Percentiles rank a stretch among this genome's conserved stretches.
Conservation (phyloP, 108 stramenopile genomes). For the Skeletonema menzelii region DNA sequence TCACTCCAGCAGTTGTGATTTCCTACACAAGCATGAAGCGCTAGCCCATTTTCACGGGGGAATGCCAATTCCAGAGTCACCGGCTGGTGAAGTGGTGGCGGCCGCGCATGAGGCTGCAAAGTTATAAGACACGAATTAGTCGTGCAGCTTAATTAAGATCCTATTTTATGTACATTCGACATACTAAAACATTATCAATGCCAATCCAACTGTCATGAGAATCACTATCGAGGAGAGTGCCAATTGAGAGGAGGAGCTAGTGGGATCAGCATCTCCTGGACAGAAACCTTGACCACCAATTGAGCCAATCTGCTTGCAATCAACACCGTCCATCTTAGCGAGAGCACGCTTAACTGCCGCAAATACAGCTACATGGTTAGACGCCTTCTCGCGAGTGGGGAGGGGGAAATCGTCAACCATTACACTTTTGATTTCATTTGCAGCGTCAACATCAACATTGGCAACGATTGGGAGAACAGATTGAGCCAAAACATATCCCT, state of each 20-base stretch:
- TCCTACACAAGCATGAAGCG: conserved; percentile 20
- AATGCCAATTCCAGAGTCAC: conserved; percentile 29
- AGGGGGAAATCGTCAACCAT: conserved; percentile 41
- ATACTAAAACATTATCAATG: neutral
- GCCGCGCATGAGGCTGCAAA: conserved; percentile 6
- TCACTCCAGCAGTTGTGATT: conserved; percentile 47
- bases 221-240: neutral
- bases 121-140: neutral
- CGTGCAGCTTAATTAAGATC: neutral
- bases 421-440: conserved; percentile 34
- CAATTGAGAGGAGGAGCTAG: neutral
- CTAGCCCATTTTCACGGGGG: conserved; percentile 50
- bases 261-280: conserved; percentile 7
- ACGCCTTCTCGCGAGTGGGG: neutral
- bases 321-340: conserved; percentile 32
- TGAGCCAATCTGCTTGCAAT: conserved; percentile 29
- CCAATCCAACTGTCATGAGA: neutral
- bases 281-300: conserved; percentile 28
- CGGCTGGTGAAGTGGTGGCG: neutral
- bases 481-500: conserved; percentile 61
- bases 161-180: neutral
- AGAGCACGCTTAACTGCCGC: conserved; percentile 23
- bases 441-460: conserved; percentile 48
- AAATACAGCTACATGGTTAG: conserved; percentile 22
- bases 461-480: conserved; percentile 66